Evolutionary conservation across 345 rosid genomes (phyloP), one percentile per base, ranked within the genome.

Genomic region (Sonneratia caseolaris): DNA sequence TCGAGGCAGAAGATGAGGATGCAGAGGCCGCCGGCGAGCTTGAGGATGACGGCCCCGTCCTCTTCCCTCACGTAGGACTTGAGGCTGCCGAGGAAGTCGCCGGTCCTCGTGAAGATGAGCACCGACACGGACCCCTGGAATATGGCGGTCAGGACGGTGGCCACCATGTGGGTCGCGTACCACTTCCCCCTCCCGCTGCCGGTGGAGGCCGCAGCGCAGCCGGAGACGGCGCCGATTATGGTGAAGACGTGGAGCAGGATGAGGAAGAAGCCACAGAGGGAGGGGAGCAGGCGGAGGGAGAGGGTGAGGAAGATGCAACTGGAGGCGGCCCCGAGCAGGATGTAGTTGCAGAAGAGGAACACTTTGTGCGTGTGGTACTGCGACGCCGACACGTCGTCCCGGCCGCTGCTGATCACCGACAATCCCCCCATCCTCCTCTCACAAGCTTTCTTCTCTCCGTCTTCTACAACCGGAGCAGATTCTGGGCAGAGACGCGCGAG

Each of bases 51-150:
- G n/a, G 79, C 82, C 0, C 82, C 98, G 65, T 94, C 98, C 53
- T 88, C 96, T 68, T 91, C 96, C 71, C 91, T 82, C 22, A 91
- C 98, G 66, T 94, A 91, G 6, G 97, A 86, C 81, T 87, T 88
- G 75, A 94, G 80, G 53, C 85, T 74, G 62, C 80, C 82, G 0
- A 94, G 86, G 65, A 94, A 90, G 69, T 84, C 83, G n/a, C 78
- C 72, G 0, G 97, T 90, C 68, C 90, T 83, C 48, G 78, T 87
- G 77, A 91, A 88, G 68, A 91, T 87, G 75, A 93, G 69, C 24
- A 93, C 91, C 2, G 97, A 88, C 5, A 91, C 88, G 0, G 98
- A 94, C 0, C 98, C 98, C 70, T 94, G 96, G 79, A 94, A 94
- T 8, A 94, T 94, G 5, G 97, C 98, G 0, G 97, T 85, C 40